phyloP scores from a whole-genome alignment of 2,329 filamentous ascomycete species.

The Dactylellina leptospora region DNA sequence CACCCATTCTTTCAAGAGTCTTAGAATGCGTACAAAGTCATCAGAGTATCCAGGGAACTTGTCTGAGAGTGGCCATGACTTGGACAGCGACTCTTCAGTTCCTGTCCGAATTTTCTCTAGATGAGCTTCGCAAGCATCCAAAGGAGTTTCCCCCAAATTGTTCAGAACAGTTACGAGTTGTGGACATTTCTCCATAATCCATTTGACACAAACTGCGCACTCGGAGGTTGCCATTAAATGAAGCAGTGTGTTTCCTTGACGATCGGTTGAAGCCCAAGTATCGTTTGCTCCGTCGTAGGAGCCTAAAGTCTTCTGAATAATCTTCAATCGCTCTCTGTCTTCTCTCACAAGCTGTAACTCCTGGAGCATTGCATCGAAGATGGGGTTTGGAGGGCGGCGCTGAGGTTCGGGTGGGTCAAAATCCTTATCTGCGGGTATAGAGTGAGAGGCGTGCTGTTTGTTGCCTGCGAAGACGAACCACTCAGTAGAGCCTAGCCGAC shows the following conservation, averaged over 20 bases:
- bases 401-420: constrained; percentile 53
- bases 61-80: constrained; percentile 58
- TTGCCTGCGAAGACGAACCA: constrained; percentile 27
- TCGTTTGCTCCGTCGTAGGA: constrained; percentile 39
- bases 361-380: constrained; percentile 17
- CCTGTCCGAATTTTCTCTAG: constrained; percentile 57
- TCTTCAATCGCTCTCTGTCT: constrained; percentile 15
- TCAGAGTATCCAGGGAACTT: constrained; percentile 58
- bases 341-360: not conserved
- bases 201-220: constrained; percentile 47
- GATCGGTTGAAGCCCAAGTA: constrained; percentile 52
- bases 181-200: not conserved
- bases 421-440: constrained; percentile 54
- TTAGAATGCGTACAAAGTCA: constrained; percentile 58
- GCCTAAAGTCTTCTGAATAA: constrained; percentile 23
- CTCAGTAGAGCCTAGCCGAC: constrained; percentile 57
- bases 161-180: constrained; percentile 21
- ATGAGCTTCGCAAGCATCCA: constrained; percentile 58
- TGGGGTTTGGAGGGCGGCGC: not conserved
- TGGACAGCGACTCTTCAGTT: constrained; percentile 15
- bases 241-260: constrained; percentile 47
- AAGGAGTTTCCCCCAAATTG: constrained; percentile 55
- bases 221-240: constrained; percentile 57
- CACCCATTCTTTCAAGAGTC: constrained; percentile 54
- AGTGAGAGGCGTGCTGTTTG: constrained; percentile 55